phyloP scores from a whole-genome alignment of 192 early-diverging fungal species.

The Coemansia sp. region DNA sequence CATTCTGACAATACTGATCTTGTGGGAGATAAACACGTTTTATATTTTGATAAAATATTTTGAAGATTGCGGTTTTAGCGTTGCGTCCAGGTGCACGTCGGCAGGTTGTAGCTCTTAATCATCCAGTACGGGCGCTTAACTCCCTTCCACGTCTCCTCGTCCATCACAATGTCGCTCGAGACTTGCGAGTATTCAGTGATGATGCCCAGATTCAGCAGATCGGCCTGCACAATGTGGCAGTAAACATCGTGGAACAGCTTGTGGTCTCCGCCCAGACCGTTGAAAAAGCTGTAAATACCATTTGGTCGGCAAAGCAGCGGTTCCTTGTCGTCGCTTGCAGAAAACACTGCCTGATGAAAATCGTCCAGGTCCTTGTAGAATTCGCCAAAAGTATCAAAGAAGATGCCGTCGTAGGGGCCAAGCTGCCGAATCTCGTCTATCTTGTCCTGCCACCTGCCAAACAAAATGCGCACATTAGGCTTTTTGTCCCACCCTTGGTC shows the following conservation, averaged over 20 bases:
- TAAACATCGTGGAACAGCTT: conserved; percentile 96
- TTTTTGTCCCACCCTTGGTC: conserved; percentile 83
- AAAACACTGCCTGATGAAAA: conserved; percentile 63
- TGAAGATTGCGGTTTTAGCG: not conserved
- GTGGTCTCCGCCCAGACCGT: conserved; percentile 90
- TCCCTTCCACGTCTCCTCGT: conserved; percentile 85
- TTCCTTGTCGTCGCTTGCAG: conserved; percentile 4
- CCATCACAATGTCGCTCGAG: conserved; percentile 68
- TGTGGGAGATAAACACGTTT: not conserved
- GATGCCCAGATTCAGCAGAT: conserved; percentile 78
- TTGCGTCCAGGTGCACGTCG: conserved; percentile 42
- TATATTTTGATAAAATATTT: not conserved
- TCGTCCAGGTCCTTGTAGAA: conserved; percentile 83
- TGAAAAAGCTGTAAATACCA: conserved; percentile 93
- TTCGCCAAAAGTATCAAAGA: conserved; percentile 93
- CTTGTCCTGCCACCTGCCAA: conserved; percentile 92
- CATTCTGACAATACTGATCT: not conserved
- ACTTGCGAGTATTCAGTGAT: conserved; percentile 71
- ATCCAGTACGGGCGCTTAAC: conserved; percentile 67
- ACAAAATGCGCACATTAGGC: conserved; percentile 76
- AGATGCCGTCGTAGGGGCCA: conserved; percentile 83
- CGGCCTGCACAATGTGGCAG: conserved; percentile 78
- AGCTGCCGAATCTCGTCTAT: conserved; percentile 61
- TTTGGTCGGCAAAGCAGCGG: conserved; percentile 71
- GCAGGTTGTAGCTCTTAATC: conserved; percentile 52